Evolutionary conservation across 2,329 filamentous ascomycete genomes (phyloP).

Genomic region (Dactylellina parvicollis): DNA sequence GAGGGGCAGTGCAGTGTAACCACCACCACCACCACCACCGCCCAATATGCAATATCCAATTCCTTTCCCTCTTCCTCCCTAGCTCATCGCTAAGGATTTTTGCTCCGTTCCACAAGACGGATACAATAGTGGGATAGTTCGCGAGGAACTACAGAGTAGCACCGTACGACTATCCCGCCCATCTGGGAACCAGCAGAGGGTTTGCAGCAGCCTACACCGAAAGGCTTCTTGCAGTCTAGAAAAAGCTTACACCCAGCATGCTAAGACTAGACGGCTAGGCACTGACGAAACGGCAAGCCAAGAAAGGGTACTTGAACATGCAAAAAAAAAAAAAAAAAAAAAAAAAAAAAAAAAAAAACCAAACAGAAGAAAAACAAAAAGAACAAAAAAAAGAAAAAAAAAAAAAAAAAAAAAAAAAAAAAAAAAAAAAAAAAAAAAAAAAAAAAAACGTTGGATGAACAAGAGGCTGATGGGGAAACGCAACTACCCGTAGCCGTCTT

Average conservation of each 20-base stretch:
- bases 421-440: neutral
- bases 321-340: too few relatives aligned
- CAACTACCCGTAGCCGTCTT: slow-evolving; percentile 24
- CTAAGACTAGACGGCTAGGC: neutral
- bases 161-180: slow-evolving; percentile 17
- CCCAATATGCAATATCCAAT: neutral
- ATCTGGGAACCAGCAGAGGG: slow-evolving; percentile 16
- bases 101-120: slow-evolving; percentile 25
- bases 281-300: too few relatives aligned
- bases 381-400: neutral
- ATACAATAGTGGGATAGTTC: neutral
- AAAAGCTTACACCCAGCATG: neutral
- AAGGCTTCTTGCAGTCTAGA: slow-evolving; percentile 25
- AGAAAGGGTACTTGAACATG: too few relatives aligned
- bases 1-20: slow-evolving; percentile 24
- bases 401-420: neutral
- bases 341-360: too few relatives aligned
- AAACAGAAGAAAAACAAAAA: neutral
- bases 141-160: neutral
- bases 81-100: slow-evolving; percentile 9
- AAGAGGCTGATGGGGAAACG: slow-evolving; percentile 21
- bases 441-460: neutral
- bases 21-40: too few relatives aligned
- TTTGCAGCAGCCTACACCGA: neutral
- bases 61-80: neutral